Percentiles rank a stretch among this genome's conserved stretches.
phyloP scores from a whole-genome alignment of 768 basidiomycete genomes.

The Favolaschia claudopus region DNA sequence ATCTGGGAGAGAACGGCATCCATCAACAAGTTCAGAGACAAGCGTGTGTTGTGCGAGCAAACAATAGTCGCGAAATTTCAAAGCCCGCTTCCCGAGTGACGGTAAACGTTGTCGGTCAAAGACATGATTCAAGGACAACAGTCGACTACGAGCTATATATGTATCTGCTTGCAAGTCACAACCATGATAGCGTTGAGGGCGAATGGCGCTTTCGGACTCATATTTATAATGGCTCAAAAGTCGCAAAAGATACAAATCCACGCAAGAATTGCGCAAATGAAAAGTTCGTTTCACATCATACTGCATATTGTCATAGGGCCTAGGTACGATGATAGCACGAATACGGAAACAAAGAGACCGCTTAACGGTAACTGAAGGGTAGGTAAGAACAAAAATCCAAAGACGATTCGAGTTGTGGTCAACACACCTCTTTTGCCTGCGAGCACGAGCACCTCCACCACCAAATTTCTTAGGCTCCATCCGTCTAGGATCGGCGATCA shows the following conservation, averaged over 20 bases:
- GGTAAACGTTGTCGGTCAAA: no score
- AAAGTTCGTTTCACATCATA: conserved; percentile 7
- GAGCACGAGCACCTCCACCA: conserved; percentile 96
- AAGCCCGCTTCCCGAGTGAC: no score
- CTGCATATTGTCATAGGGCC: conserved; percentile 45
- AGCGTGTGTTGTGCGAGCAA: conserved; percentile 13
- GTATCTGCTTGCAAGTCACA: no score
- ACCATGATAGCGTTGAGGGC: no score
- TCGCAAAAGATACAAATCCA: neutral
- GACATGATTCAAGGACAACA: no score
- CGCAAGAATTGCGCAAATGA: neutral
- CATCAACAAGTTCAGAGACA: conserved; percentile 17
- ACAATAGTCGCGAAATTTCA: no score
- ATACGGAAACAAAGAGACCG: conserved; percentile 42
- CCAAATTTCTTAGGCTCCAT: conserved; percentile 99
- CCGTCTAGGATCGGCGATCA: conserved; percentile 95
- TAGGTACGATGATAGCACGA: conserved; percentile 49
- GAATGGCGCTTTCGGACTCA: no score
- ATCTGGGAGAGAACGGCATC: conserved; percentile 30
- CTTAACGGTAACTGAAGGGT: conserved; percentile 78
- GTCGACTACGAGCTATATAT: no score
- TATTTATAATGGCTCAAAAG: no score
- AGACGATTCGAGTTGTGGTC: conserved; percentile 2
- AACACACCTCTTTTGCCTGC: conserved; percentile 93
- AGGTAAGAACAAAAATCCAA: conserved; percentile 18